These are phyloP conservation scores for Allium sativum DNA, from an alignment of 106 monocot genomes.

Conservation along the genomic window DNA sequence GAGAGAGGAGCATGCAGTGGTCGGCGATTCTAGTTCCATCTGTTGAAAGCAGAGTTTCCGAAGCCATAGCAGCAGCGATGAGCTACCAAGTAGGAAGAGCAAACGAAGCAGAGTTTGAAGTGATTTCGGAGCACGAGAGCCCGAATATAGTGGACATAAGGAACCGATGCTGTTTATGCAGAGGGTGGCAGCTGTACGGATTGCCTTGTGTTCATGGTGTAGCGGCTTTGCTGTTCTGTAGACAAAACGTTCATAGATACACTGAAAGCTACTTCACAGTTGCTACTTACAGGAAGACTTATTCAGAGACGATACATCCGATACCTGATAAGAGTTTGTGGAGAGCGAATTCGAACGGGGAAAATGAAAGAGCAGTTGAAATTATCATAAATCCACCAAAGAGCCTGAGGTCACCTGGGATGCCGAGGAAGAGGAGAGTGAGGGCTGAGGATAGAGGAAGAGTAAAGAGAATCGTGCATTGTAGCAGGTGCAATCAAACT, in stretches of 20 bases:
- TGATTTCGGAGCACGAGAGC: constrained; percentile 57
- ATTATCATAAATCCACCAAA: constrained; percentile 71
- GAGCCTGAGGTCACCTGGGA: constrained; percentile 71
- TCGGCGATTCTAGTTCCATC: constrained; percentile 58
- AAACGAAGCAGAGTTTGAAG: constrained; percentile 92
- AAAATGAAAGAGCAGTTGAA: constrained; percentile 15
- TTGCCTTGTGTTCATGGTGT: constrained; percentile 91
- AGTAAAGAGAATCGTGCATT: constrained; percentile 79
- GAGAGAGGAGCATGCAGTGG: constrained; percentile 91
- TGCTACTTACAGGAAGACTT: constrained; percentile 79
- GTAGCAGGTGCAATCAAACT: constrained; percentile 94
- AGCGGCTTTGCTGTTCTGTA: constrained; percentile 68
- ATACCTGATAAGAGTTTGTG: constrained; percentile 86
- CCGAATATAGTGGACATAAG: constrained; percentile 87
- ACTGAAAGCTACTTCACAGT: constrained; percentile 95
- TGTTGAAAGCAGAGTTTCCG: constrained; percentile 63
- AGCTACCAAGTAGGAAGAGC: constrained; percentile 64
- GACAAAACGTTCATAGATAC: constrained; percentile 85
- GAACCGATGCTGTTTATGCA: constrained; percentile 77
- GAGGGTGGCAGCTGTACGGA: constrained; percentile 94
- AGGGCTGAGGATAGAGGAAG: constrained; percentile 79
- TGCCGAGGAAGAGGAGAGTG: constrained; percentile 81
- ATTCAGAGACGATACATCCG: constrained; percentile 90
- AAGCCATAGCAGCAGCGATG: constrained; percentile 55
- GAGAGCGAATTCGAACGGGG: constrained; percentile 39